Conservation (phyloP, 192 early-diverging fungal genomes). For the Mortierella alpina region DNA sequence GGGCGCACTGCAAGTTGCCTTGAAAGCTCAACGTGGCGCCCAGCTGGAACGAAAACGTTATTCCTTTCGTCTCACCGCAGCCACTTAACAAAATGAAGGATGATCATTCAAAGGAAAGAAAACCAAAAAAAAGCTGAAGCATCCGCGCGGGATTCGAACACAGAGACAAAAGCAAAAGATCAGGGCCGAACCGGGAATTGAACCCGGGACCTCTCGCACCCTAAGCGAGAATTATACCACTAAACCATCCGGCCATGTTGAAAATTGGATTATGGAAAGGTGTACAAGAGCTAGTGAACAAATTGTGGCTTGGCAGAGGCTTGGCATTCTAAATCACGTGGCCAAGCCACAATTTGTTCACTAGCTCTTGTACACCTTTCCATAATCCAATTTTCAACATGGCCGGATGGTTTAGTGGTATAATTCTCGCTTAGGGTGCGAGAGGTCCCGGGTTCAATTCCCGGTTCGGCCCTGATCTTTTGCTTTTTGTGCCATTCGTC, state of each 20-base stretch:
- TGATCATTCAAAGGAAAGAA: neutral
- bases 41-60: too few species aligned
- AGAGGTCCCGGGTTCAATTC: slow-evolving; percentile 85
- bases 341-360: too few species aligned
- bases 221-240: slow-evolving; percentile 79
- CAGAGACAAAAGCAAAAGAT: slow-evolving; percentile 3
- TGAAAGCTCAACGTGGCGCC: too few species aligned
- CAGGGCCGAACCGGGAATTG: slow-evolving; percentile 75
- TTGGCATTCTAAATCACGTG: too few species aligned
- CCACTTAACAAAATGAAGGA: neutral
- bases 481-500: neutral
- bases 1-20: too few species aligned
- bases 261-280: too few species aligned
- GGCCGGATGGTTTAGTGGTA: slow-evolving; percentile 68
- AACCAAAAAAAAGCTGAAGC: neutral
- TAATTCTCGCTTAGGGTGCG: slow-evolving; percentile 81
- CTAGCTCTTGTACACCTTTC: too few species aligned
- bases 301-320: too few species aligned
- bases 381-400: neutral
- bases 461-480: slow-evolving; percentile 63
- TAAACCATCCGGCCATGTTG: slow-evolving; percentile 57
- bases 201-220: slow-evolving; percentile 84
- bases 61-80: too few species aligned
- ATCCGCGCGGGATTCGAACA: neutral
- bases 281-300: too few species aligned